Percentiles rank a stretch among this genome's conserved stretches.
Evolutionary conservation across 768 basidiomycete genomes (phyloP).

Genomic region (Kwoniella europaea): DNA sequence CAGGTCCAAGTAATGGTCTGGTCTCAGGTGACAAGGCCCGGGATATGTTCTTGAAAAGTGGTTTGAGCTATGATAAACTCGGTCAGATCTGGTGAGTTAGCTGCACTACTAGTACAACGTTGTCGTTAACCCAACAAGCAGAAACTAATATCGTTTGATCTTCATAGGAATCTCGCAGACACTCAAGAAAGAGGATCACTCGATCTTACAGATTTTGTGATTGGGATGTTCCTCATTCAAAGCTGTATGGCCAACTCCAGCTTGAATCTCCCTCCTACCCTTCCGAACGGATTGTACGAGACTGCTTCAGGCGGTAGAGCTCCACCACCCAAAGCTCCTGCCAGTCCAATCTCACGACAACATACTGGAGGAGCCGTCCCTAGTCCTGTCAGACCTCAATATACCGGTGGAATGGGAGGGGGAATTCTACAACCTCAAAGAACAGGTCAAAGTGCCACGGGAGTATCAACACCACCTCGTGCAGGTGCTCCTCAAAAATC

Average conservation of each 20-base stretch:
- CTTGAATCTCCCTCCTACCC: slow-evolving; percentile 69
- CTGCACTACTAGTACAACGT: no score
- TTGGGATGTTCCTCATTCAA: slow-evolving; percentile 97
- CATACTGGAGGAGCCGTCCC: slow-evolving; percentile 56
- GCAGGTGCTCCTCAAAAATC: slow-evolving; percentile 23
- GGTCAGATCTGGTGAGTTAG: slow-evolving; percentile 83
- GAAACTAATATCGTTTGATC: neutral
- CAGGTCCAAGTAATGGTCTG: slow-evolving; percentile 75
- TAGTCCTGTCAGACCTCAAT: slow-evolving; percentile 40
- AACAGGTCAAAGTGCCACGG: slow-evolving; percentile 63
- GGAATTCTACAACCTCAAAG: slow-evolving; percentile 47
- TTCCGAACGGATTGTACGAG: slow-evolving; percentile 86
- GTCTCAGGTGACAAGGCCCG: slow-evolving; percentile 83
- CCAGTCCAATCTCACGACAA: slow-evolving; percentile 65
- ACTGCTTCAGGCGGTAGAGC: slow-evolving; percentile 64
- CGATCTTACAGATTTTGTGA: slow-evolving; percentile 87
- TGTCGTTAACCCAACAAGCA: neutral
- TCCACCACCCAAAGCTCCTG: slow-evolving; percentile 33
- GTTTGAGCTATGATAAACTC: slow-evolving; percentile 81
- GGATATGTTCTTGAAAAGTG: slow-evolving; percentile 88
- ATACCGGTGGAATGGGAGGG: slow-evolving; percentile 35
- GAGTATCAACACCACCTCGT: slow-evolving; percentile 45
- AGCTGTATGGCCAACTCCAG: slow-evolving; percentile 81
- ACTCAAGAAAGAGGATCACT: slow-evolving; percentile 87
- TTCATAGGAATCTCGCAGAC: slow-evolving; percentile 84